Percentiles rank a stretch among this genome's conserved stretches.
Evolutionary conservation across 2,329 filamentous ascomycete genomes (phyloP).

Genomic region (Fusarium decemcellulare): DNA sequence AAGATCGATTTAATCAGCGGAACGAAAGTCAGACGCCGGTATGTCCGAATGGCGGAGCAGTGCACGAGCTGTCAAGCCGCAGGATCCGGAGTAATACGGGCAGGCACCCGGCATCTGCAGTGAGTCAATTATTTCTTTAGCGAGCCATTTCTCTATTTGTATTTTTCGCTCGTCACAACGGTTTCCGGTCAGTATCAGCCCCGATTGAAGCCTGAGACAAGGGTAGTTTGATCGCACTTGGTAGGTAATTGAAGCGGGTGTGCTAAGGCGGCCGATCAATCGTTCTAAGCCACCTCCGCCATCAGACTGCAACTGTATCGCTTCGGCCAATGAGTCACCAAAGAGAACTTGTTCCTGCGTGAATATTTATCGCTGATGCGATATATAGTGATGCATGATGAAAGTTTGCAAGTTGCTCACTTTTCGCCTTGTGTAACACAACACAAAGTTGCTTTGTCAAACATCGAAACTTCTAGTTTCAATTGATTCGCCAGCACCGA

Average conservation of each 20-base stretch:
- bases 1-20: too few species aligned
- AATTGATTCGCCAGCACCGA: background rate
- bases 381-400: background rate
- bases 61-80: too few species aligned
- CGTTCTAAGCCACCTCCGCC: too few species aligned
- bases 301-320: background rate
- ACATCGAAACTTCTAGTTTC: constrained; percentile 1
- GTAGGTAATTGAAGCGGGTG: too few species aligned
- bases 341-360: background rate
- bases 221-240: too few species aligned
- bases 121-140: background rate
- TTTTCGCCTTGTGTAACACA: constrained; percentile 7
- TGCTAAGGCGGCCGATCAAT: too few species aligned
- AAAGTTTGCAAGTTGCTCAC: background rate
- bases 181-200: background rate
- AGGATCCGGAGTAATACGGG: too few species aligned
- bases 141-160: background rate
- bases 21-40: too few species aligned
- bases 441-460: constrained; percentile 1
- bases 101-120: background rate
- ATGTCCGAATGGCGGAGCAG: too few species aligned
- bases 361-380: background rate
- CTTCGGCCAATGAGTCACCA: constrained; percentile 29
- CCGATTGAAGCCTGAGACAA: background rate
- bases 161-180: too few species aligned